A percentile compares a stretch with the other conserved stretches of the same genome.
These are phyloP conservation scores for Blumeriella jaapii DNA, from an alignment of 2,329 filamentous ascomycete genomes.

Conservation along the genomic window DNA sequence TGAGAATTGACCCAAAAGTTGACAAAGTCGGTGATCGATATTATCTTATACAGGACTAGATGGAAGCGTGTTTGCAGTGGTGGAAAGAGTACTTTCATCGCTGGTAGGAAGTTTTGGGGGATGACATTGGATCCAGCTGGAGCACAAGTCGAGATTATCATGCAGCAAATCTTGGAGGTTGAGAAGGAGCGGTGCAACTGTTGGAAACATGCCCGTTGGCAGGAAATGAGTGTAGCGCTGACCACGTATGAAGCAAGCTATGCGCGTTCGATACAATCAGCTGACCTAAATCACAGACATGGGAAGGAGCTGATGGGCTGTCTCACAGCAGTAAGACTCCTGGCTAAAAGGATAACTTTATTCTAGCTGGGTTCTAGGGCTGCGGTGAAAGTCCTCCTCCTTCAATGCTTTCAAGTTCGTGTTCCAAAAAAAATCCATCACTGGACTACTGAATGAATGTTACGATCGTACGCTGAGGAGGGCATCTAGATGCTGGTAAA, in stretches of 20 bases:
- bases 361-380: constrained; percentile 32
- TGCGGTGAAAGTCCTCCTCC: constrained; percentile 1
- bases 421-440: not conserved
- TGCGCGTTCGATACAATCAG: not conserved
- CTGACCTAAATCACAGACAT: constrained; percentile 27
- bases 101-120: constrained; percentile 30
- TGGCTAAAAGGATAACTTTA: constrained; percentile 29
- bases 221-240: not conserved
- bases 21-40: constrained; percentile 6
- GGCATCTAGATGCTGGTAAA: constrained; percentile 40
- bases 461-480: constrained; percentile 18
- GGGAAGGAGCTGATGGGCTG: constrained; percentile 31
- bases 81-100: constrained; percentile 28
- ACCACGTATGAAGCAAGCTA: not conserved
- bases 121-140: constrained; percentile 36
- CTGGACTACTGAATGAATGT: not conserved
- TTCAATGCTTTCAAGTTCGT: constrained; percentile 1
- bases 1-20: constrained; percentile 8
- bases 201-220: not conserved
- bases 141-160: constrained; percentile 29
- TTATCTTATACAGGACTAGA: constrained; percentile 25
- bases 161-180: not conserved
- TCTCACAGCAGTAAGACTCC: constrained; percentile 35
- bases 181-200: too few relatives aligned
- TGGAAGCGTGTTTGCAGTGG: constrained; percentile 30